These are phyloP conservation scores for Lachnellula subtilissima DNA, from an alignment of 2,329 filamentous ascomycete genomes.

Conservation along the genomic window DNA sequence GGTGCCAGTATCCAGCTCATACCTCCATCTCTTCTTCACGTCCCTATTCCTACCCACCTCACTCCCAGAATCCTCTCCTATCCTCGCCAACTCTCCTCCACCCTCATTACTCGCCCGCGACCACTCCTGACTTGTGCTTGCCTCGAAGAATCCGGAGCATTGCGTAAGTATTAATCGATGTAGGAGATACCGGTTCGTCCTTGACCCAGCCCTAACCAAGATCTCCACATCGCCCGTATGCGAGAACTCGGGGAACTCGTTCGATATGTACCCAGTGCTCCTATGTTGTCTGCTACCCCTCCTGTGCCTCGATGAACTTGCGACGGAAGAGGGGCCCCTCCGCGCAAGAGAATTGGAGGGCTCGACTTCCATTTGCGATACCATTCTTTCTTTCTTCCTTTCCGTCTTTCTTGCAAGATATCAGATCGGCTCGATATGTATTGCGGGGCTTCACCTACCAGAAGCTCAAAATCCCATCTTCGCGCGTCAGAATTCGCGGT, in stretches of 20 bases:
- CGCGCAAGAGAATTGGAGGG: constrained; percentile 48
- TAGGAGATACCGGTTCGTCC: constrained; percentile 79
- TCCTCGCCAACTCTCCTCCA: constrained; percentile 44
- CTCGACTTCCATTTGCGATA: constrained; percentile 53
- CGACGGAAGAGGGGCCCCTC: constrained; percentile 56
- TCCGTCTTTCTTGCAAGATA: constrained; percentile 5
- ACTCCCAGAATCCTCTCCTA: constrained; percentile 42
- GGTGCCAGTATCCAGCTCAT: constrained; percentile 75
- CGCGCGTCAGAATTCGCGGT: neutral
- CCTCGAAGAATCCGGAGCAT: constrained; percentile 91
- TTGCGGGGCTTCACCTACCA: neutral
- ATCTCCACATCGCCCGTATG: constrained; percentile 94
- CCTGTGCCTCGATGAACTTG: constrained; percentile 52
- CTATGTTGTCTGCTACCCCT: constrained; percentile 66
- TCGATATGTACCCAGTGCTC: constrained; percentile 71
- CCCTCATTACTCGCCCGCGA: constrained; percentile 35
- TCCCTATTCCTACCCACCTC: constrained; percentile 29
- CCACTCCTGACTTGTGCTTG: constrained; percentile 77
- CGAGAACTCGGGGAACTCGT: constrained; percentile 89
- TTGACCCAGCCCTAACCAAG: constrained; percentile 62
- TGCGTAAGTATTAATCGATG: constrained; percentile 83
- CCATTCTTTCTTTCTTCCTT: constrained; percentile 39
- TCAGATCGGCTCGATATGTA: neutral
- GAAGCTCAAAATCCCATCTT: constrained; percentile 12
- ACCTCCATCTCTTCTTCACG: constrained; percentile 64